phyloP scores from a whole-genome alignment of 1,284 basidiomycete species.

The Tylopilus orsonianus region DNA sequence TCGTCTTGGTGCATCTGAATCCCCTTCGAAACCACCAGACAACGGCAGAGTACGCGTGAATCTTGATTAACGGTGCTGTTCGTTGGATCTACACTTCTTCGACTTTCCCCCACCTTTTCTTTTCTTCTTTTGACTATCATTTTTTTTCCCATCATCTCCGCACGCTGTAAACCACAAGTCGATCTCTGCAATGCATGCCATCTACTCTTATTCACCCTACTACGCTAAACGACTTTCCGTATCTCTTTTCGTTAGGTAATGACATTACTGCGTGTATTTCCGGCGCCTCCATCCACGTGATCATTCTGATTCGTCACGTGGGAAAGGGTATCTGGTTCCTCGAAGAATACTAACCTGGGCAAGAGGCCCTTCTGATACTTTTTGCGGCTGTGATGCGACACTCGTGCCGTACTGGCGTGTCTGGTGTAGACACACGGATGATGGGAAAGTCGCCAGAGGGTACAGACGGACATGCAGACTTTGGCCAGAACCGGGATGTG shows the following conservation, averaged over 20 bases:
- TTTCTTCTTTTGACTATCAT: neutral
- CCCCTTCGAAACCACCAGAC: conserved; percentile 34
- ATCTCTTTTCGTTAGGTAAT: conserved; percentile 8
- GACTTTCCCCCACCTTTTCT: neutral
- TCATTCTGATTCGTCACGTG: conserved; percentile 27
- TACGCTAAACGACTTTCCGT: conserved; percentile 10
- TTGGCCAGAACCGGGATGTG: conserved; percentile 2
- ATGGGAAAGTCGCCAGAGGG: neutral
- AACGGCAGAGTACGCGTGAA: conserved; percentile 38
- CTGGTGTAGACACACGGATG: neutral
- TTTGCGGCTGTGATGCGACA: conserved; percentile 1
- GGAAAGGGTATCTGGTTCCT: conserved; percentile 10
- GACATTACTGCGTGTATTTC: neutral
- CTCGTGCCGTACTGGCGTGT: neutral
- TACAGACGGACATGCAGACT: neutral
- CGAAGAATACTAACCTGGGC: conserved; percentile 4
- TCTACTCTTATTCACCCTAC: conserved; percentile 15
- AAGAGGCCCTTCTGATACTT: conserved; percentile 6
- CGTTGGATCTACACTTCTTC: conserved; percentile 19
- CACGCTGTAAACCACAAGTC: conserved; percentile 30
- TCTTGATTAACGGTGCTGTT: conserved; percentile 29
- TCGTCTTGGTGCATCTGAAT: conserved; percentile 31
- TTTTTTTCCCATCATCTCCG: conserved; percentile 23
- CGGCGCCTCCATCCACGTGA: conserved; percentile 24
- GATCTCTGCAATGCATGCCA: conserved; percentile 29